Evolutionary conservation across 768 basidiomycete species (phyloP).

Genomic region (Tubosaeta sp.): DNA sequence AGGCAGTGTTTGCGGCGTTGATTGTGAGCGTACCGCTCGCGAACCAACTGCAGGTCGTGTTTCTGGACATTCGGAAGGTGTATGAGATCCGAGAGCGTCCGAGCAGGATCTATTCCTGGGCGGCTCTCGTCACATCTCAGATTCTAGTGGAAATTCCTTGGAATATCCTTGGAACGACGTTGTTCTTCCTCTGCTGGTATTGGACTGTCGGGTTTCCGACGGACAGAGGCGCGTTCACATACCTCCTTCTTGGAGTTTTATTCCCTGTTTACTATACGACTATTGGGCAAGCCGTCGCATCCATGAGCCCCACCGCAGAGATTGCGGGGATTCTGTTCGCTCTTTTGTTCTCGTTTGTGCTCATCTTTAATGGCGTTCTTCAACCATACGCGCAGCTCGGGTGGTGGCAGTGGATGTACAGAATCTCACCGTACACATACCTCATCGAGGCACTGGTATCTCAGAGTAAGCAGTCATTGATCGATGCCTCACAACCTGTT

Average conservation of each 20-base stretch:
- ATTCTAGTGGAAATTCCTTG: slow-evolving; percentile 57
- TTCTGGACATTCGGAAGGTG: slow-evolving; percentile 51
- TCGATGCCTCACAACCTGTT: too few relatives aligned
- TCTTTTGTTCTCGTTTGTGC: slow-evolving; percentile 56
- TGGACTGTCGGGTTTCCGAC: slow-evolving; percentile 62
- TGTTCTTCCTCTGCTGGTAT: slow-evolving; percentile 67
- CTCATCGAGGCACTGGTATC: slow-evolving; percentile 46
- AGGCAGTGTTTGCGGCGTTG: slow-evolving; percentile 56
- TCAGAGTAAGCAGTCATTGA: slow-evolving; percentile 38
- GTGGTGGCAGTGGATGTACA: slow-evolving; percentile 75
- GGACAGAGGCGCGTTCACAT: slow-evolving; percentile 56
- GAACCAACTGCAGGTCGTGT: slow-evolving; percentile 62
- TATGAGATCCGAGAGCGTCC: slow-evolving; percentile 67
- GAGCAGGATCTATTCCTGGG: slow-evolving; percentile 64
- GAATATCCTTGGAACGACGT: slow-evolving; percentile 52
- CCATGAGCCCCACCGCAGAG: slow-evolving; percentile 57
- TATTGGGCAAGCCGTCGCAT: slow-evolving; percentile 55
- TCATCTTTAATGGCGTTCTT: slow-evolving; percentile 67
- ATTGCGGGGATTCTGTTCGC: slow-evolving; percentile 57
- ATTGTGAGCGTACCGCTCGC: slow-evolving; percentile 50
- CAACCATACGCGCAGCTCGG: slow-evolving; percentile 61
- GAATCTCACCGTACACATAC: slow-evolving; percentile 51
- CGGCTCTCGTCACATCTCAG: slow-evolving; percentile 50
- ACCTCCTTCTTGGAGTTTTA: slow-evolving; percentile 47
- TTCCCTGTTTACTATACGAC: slow-evolving; percentile 62